A percentile compares a stretch with the other conserved stretches of the same genome.
phyloP scores from a whole-genome alignment of 202 grass and related monocot genomes.

The Zizania palustris region DNA sequence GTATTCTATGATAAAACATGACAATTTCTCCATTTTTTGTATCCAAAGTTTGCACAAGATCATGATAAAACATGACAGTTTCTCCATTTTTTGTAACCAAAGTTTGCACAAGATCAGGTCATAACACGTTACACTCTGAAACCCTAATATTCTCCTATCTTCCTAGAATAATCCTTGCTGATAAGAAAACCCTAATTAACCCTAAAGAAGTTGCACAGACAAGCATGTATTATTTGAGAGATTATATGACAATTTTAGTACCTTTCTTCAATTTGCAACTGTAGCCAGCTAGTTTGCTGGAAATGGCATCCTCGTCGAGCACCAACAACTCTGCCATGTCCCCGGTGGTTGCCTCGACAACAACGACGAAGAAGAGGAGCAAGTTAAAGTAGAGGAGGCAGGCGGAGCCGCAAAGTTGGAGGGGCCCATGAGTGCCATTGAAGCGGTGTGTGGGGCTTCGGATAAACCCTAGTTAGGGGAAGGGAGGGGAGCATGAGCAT shows the following conservation, averaged over 20 bases:
- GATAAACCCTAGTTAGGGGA: no score
- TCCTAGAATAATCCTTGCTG: constrained; percentile 36
- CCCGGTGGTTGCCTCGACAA: constrained; percentile 14
- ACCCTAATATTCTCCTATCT: constrained; percentile 45
- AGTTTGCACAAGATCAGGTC: constrained; percentile 32
- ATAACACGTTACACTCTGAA: constrained; percentile 21
- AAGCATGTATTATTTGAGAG: constrained; percentile 5
- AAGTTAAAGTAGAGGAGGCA: no score
- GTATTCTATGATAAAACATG: no score
- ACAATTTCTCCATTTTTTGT: no score
- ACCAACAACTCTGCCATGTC: constrained; percentile 49
- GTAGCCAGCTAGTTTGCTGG: background rate
- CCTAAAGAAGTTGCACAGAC: constrained; percentile 39
- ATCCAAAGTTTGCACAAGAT: no score
- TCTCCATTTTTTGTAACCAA: constrained; percentile 37
- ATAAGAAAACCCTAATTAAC: constrained; percentile 65
- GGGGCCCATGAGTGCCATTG: no score
- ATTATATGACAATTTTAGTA: constrained; percentile 32
- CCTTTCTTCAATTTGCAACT: constrained; percentile 4
- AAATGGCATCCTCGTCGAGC: constrained; percentile 55
- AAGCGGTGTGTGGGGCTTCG: no score
- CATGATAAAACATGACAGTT: constrained; percentile 21
- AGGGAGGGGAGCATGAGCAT: no score
- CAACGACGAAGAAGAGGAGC: no score
- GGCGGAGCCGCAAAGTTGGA: no score